phyloP scores from a whole-genome alignment of 2,329 filamentous ascomycete genomes.

The Colletotrichum spaethianum region DNA sequence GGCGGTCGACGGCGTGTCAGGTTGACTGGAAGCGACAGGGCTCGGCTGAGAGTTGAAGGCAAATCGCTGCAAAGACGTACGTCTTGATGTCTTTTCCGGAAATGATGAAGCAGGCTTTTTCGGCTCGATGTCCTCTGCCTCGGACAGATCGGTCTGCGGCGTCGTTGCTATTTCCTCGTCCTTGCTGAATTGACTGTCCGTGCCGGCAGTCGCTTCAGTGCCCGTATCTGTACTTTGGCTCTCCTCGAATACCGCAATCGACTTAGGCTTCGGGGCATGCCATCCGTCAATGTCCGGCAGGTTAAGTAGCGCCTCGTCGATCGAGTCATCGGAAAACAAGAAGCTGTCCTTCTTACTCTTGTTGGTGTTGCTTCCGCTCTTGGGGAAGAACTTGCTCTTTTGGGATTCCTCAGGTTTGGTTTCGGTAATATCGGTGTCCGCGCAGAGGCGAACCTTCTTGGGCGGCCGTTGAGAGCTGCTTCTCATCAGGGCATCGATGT shows the following conservation, averaged over 20 bases:
- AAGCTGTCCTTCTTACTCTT: slow-evolving; percentile 57
- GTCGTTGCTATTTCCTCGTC: slow-evolving; percentile 32
- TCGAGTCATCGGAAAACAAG: slow-evolving; percentile 69
- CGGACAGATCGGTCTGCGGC: slow-evolving; percentile 32
- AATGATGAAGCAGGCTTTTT: background rate
- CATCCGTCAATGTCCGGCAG: slow-evolving; percentile 68
- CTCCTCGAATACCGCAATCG: slow-evolving; percentile 61
- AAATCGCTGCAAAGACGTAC: slow-evolving; percentile 45
- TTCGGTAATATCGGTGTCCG: slow-evolving; percentile 53
- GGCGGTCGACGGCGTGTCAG: slow-evolving; percentile 48
- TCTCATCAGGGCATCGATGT: slow-evolving; percentile 39
- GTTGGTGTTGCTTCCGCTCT: slow-evolving; percentile 45
- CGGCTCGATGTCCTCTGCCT: slow-evolving; percentile 8
- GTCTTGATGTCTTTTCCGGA: slow-evolving; percentile 7
- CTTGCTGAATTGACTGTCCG: slow-evolving; percentile 40
- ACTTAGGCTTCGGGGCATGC: slow-evolving; percentile 56
- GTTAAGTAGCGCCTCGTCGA: slow-evolving; percentile 67
- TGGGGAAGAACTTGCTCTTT: slow-evolving; percentile 70
- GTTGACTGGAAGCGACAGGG: slow-evolving; percentile 44
- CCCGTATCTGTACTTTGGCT: slow-evolving; percentile 47
- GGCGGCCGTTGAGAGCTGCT: slow-evolving; percentile 55
- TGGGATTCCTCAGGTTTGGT: slow-evolving; percentile 53
- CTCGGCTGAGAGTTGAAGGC: slow-evolving; percentile 43
- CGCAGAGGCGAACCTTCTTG: slow-evolving; percentile 71
- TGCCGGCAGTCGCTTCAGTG: slow-evolving; percentile 21